phyloP scores from a whole-genome alignment of 2,329 filamentous ascomycete species.

The Trichoderma cornu-damae region DNA sequence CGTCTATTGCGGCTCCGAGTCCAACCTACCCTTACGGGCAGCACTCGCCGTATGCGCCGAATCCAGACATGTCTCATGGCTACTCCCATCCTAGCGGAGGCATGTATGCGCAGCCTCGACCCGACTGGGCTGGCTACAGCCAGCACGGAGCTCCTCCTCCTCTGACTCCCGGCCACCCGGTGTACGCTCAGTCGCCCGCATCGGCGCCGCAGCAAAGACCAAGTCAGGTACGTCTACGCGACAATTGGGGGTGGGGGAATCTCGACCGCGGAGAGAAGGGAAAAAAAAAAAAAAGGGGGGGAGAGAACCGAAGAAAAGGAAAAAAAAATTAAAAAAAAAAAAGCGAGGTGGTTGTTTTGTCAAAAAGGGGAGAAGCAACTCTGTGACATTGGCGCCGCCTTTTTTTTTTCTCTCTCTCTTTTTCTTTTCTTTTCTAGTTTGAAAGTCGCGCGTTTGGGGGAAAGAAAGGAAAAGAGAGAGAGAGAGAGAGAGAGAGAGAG shows the following conservation, averaged over 20 bases:
- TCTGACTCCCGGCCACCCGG: constrained; percentile 48
- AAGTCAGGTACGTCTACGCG: constrained; percentile 51
- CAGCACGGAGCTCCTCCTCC: constrained; percentile 47
- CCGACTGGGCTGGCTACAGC: constrained; percentile 68
- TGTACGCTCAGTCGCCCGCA: constrained; percentile 52
- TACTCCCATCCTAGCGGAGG: constrained; percentile 59
- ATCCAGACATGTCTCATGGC: constrained; percentile 79
- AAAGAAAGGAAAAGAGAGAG: no score
- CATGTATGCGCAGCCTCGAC: constrained; percentile 65
- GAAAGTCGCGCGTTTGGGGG: no score
- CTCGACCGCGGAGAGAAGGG: neutral
- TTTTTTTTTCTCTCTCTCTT: no score
- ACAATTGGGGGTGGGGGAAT: no score
- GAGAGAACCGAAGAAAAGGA: neutral
- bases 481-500: neutral
- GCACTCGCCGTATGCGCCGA: constrained; percentile 82
- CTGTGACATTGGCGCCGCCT: no score
- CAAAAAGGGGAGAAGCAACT: neutral
- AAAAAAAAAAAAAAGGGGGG: neutral
- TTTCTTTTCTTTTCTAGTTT: no score
- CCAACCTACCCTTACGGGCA: constrained; percentile 79
- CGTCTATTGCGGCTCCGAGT: constrained; percentile 88
- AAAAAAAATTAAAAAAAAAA: neutral
- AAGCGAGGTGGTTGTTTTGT: neutral
- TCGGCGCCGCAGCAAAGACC: constrained; percentile 51